Evolutionary conservation across 1,284 basidiomycete genomes (phyloP).

Genomic region (Caloboletus inedulis): DNA sequence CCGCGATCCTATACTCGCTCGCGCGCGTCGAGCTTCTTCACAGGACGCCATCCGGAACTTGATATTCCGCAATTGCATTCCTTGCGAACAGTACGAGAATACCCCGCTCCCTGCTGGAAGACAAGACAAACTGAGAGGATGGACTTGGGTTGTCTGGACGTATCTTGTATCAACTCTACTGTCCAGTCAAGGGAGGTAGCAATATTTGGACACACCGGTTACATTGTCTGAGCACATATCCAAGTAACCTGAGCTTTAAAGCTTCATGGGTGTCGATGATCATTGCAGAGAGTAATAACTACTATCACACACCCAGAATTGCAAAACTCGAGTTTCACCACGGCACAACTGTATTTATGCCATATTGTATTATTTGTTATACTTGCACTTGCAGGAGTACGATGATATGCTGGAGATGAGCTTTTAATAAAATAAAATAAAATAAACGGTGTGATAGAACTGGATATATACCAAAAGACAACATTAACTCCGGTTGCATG

Average conservation of each 20-base stretch:
- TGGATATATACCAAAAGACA: too few relatives aligned
- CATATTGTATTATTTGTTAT: too few relatives aligned
- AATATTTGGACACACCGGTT: background rate
- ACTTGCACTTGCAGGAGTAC: too few relatives aligned
- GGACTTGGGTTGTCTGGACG: slow-evolving; percentile 17
- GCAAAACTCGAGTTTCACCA: too few relatives aligned
- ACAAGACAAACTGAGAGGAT: slow-evolving; percentile 6
- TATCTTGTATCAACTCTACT: slow-evolving; percentile 20
- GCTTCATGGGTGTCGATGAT: background rate
- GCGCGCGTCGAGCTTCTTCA: slow-evolving; percentile 19
- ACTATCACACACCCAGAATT: background rate
- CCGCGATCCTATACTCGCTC: slow-evolving; percentile 14
- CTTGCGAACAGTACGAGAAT: slow-evolving; percentile 4
- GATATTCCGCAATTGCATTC: slow-evolving; percentile 22
- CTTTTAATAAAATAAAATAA: too few relatives aligned
- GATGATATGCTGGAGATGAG: too few relatives aligned
- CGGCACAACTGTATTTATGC: too few relatives aligned
- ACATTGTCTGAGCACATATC: background rate
- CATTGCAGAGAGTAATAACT: background rate
- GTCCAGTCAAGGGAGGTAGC: background rate
- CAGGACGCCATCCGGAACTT: slow-evolving; percentile 20
- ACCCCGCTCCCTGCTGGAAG: background rate
- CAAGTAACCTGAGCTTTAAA: background rate
- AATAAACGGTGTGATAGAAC: too few relatives aligned
- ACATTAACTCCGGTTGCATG: too few relatives aligned